Base-by-base conservation (phyloP, 106 monocot genomes). In the Chionographis japonica region DNA sequence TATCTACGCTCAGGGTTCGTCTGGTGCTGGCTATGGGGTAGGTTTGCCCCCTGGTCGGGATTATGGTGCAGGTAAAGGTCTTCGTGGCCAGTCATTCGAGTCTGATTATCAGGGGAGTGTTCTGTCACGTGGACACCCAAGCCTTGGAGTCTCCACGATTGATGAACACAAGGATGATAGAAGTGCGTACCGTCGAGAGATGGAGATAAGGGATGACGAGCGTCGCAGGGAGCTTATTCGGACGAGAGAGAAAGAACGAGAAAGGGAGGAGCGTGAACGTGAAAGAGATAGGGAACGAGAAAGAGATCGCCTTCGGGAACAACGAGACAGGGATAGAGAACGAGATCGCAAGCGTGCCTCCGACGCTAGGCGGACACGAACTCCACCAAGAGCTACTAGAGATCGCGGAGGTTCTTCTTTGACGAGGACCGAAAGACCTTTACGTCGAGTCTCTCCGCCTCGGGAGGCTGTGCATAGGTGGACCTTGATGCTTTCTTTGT, bases 391-490 rank as follows among this genome's bases (percentile, higher is more conserved):
- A 82, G 65, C 65, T 74, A 54, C 85, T 71, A 80, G 72, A 60
- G 94, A 94, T 64, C 84, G 84, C 2, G 81, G 81, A 35, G 84
- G 68, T 67, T 84, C 95, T 70, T 92, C 95, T 68, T 68, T 74
- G 14, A 11, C 72, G 40, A 86, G 61, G 73, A 85, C 82, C 65
- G 92, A 90, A 16, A 79, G 80, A 72, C 41, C 78, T 49, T 62
- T 61, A 16, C 84, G 72, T 17, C 68, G 81, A 62, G 65, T 40
- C 54, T 68, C 81, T 56, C 91, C 87, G 37, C 84, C 66, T 41
- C 89, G 86, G 14, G 97, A 98, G 14, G 63, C 78, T 61, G 83
- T 68, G 17, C 86, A 92, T 92, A 98, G 97, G 97, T 97, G 79
- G 86, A 89, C 54, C 72, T 80, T 86, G 74, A 79, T 78, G 79